Evolutionary conservation across 306 rosid genomes (phyloP).

Genomic region (Gastrolobium bilobum): DNA sequence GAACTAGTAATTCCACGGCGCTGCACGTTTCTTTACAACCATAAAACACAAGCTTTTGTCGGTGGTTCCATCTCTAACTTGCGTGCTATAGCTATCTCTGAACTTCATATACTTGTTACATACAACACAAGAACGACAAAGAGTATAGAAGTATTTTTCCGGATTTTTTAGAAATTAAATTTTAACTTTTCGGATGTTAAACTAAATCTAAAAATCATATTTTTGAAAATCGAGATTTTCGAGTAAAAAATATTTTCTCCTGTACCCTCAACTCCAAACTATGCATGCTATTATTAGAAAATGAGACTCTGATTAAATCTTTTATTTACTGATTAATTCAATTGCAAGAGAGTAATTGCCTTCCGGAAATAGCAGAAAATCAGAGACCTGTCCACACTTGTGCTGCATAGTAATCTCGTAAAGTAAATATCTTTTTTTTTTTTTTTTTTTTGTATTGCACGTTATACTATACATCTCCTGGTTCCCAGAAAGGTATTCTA

Average conservation of each 20-base stretch:
- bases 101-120: slow-evolving; percentile 3
- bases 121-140: background rate
- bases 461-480: slow-evolving; percentile 50
- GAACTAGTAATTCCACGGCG: slow-evolving; percentile 40
- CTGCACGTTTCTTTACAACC: slow-evolving; percentile 65
- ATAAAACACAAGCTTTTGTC: slow-evolving; percentile 52
- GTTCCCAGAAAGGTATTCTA: slow-evolving; percentile 60
- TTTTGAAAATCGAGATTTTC: too few species aligned
- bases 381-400: slow-evolving; percentile 18
- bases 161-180: too few species aligned
- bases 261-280: slow-evolving; percentile 9
- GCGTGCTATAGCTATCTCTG: background rate
- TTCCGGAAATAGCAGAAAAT: slow-evolving; percentile 9
- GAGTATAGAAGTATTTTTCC: too few species aligned
- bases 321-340: background rate
- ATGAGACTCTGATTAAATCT: background rate
- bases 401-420: slow-evolving; percentile 38
- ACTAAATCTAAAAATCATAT: too few species aligned
- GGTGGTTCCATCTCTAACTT: slow-evolving; percentile 51
- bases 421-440: slow-evolving; percentile 37
- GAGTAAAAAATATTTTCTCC: too few species aligned
- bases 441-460: slow-evolving; percentile 2
- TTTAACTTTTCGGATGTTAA: too few species aligned
- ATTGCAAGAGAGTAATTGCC: slow-evolving; percentile 4
- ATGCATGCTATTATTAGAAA: background rate